These are phyloP conservation scores for Monosporozyma servazzii DNA, from an alignment of 805 yeast species.

Conservation along the genomic window DNA sequence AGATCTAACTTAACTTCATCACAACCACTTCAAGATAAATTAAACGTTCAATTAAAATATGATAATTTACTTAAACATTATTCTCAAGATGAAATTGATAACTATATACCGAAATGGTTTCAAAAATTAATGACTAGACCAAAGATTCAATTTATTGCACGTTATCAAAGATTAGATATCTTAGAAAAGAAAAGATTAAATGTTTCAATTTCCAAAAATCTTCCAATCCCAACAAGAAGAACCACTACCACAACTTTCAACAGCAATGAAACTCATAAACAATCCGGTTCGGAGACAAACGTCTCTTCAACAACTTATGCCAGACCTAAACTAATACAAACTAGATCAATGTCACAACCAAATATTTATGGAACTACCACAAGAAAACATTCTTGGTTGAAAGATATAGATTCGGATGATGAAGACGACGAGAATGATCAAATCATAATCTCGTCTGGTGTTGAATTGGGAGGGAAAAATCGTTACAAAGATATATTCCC, in stretches of 20 bases:
- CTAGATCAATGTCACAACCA: constrained; percentile 20
- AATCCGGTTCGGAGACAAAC: constrained; percentile 4
- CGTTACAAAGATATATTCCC: constrained; percentile 85
- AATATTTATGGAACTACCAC: not conserved
- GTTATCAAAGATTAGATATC: constrained; percentile 59
- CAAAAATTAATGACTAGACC: constrained; percentile 20
- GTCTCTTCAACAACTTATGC: constrained; percentile 1
- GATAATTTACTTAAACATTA: constrained; percentile 10
- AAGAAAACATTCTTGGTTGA: constrained; percentile 8
- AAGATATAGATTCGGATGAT: constrained; percentile 13
- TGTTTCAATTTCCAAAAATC: constrained; percentile 10
- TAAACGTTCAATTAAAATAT: constrained; percentile 21
- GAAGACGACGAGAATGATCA: constrained; percentile 15
- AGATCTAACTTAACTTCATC: constrained; percentile 2
- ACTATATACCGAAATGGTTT: constrained; percentile 49
- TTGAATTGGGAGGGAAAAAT: constrained; percentile 73
- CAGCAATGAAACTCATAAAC: constrained; percentile 1
- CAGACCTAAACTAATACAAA: constrained; percentile 1
- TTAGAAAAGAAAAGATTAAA: constrained; percentile 62
- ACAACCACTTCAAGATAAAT: constrained; percentile 10
- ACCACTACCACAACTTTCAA: not conserved
- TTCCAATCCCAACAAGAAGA: not conserved
- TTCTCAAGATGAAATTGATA: constrained; percentile 12
- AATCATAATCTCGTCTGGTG: constrained; percentile 56
- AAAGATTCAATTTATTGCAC: constrained; percentile 31